Conservation (phyloP, 2,329 filamentous ascomycete species). For the Penicillium sp. region DNA sequence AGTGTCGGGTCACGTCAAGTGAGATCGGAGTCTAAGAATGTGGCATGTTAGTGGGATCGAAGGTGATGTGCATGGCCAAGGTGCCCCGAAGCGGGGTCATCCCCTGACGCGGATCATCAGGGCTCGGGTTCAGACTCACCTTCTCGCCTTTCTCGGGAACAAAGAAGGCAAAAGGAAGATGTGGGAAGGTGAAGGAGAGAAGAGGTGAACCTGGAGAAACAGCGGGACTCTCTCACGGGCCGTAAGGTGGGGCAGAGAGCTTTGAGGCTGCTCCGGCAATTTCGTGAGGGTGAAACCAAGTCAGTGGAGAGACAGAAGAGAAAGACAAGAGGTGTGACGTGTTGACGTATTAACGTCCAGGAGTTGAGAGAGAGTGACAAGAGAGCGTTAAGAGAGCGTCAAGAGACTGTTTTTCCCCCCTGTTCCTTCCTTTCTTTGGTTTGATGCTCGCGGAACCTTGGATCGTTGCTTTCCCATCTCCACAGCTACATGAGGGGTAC, state of each 20-base stretch:
- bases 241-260: constrained; percentile 12
- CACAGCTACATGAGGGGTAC: constrained; percentile 3
- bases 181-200: neutral
- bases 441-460: constrained; percentile 13
- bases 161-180: neutral
- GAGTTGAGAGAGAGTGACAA: neutral
- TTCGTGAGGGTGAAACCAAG: constrained; percentile 4
- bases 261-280: constrained; percentile 6
- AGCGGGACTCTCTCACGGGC: constrained; percentile 3
- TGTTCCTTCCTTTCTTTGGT: constrained; percentile 2
- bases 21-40: constrained; percentile 1
- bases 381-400: neutral
- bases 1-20: neutral
- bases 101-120: constrained; percentile 2
- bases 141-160: neutral
- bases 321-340: neutral
- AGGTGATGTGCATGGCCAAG: constrained; percentile 9
- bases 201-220: constrained; percentile 11
- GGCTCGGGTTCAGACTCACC: neutral
- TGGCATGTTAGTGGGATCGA: constrained; percentile 9
- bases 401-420: neutral
- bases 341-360: neutral
- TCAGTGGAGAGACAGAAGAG: neutral
- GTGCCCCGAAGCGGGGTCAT: constrained; percentile 10
- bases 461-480: constrained; percentile 1